Conservation (phyloP, 371 early-diverging fungal genomes). For the Mortierella sp. region DNA sequence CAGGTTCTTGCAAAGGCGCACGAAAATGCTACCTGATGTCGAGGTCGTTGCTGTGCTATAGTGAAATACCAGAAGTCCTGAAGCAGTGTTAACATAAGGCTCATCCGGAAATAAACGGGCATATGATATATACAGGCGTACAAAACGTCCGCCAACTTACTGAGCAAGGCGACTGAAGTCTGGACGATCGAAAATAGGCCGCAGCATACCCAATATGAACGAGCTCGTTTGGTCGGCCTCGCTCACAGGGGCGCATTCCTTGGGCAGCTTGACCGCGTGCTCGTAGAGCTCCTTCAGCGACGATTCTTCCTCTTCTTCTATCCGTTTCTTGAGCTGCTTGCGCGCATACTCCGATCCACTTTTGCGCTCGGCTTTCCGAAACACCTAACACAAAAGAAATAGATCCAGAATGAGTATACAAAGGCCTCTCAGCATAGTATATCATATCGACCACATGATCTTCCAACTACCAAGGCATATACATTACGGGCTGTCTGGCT, state of each 20-base stretch:
- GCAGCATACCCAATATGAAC: constrained; percentile 35
- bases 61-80: constrained; percentile 11
- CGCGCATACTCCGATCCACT: constrained; percentile 13
- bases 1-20: constrained; percentile 22
- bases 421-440: constrained; percentile 10
- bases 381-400: constrained; percentile 22
- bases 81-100: background rate
- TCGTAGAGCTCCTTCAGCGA: constrained; percentile 30
- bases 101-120: background rate
- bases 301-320: constrained; percentile 29
- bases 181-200: constrained; percentile 21
- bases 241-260: constrained; percentile 19
- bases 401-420: constrained; percentile 13
- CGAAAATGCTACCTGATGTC: constrained; percentile 27
- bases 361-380: constrained; percentile 28
- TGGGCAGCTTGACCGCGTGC: constrained; percentile 28
- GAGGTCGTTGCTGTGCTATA: constrained; percentile 26
- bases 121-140: constrained; percentile 3
- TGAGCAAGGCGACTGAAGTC: background rate
- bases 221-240: constrained; percentile 19
- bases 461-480: constrained; percentile 19
- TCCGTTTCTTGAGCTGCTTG: constrained; percentile 29
- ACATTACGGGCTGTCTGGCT: constrained; percentile 25
- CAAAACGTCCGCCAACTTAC: constrained; percentile 19
- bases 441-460: constrained; percentile 18